Base-by-base conservation (phyloP, 139 green algal genomes). In the Coccomyxa sp. region DNA sequence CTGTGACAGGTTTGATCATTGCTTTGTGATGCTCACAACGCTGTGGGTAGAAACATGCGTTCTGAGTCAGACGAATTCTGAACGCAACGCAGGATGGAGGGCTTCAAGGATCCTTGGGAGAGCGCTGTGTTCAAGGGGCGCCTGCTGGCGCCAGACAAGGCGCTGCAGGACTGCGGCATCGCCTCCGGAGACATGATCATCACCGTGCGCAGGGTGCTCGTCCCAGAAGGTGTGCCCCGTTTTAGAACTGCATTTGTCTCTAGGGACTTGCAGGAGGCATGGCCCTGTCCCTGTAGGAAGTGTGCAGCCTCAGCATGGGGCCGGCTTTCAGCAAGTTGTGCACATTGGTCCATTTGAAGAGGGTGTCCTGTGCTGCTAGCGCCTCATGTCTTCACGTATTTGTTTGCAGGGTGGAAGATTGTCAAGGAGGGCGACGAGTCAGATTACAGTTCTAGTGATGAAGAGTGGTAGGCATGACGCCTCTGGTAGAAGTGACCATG, bases 81-180 rank as follows among this genome's bases (percentile, higher is more conserved):
- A n/a, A n/a, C n/a, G n/a, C n/a, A n/a, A n/a, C n/a, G 70, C 77
- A 72, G 81, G 58, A 78, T 88, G 37, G 84, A 88, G 75, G 84
- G 84, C 6, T 88, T 88, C 35, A 70, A 75, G 7, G 84, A 86
- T 34, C 78, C 84, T 41, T 88, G 84, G 84, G 84, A 88, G 55
- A 70, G 74, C 8, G 38, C 77, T 22, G 55, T 88, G 29, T 82
- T 77, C 75, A 83, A 87, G 68, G 84, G 84, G 9, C 77, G 84
- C 16, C 75, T 85, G 39, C 75, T 88, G 31, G 55, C 75, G 31
- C 24, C 22, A 0, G 70, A 76, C 0, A 39, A 68, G 24, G 41
- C 54, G 8, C 75, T 88, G 68, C 54, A 68, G 55, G 74, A 85
- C 39, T 72, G 78, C 39, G 82, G 82, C 72, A 41, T 88, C 33